These are phyloP conservation scores for Didymella sp. DNA, from an alignment of 2,329 filamentous ascomycete species.

Conservation along the genomic window DNA sequence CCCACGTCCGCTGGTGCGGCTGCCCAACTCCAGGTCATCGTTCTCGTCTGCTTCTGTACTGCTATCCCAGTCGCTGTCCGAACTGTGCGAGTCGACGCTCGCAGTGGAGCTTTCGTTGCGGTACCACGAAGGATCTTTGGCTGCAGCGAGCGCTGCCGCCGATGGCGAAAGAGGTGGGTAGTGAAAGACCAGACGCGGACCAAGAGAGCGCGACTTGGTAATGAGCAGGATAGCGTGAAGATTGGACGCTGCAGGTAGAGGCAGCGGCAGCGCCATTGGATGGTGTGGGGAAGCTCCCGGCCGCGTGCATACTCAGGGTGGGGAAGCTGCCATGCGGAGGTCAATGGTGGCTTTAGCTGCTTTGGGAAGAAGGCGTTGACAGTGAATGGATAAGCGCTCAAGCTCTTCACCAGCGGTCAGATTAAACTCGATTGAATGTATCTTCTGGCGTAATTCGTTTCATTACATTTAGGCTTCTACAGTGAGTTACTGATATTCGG, in stretches of 20 bases:
- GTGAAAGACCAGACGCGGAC: conserved; percentile 52
- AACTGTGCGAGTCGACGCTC: conserved; percentile 43
- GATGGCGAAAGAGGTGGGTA: conserved; percentile 51
- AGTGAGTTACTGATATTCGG: no score
- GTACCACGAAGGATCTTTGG: conserved; percentile 48
- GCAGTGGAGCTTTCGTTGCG: conserved; percentile 47
- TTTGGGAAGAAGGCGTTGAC: background rate
- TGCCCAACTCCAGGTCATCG: conserved; percentile 45
- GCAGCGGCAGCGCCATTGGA: conserved; percentile 42
- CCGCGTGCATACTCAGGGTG: conserved; percentile 2
- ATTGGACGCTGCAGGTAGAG: conserved; percentile 40
- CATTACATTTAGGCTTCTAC: no score
- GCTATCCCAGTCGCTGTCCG: conserved; percentile 49
- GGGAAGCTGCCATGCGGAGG: conserved; percentile 20
- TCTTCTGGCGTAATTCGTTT: no score
- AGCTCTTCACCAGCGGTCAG: no score
- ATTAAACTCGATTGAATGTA: no score
- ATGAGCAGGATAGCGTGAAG: conserved; percentile 53
- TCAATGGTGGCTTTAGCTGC: conserved; percentile 30
- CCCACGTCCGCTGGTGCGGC: conserved; percentile 45
- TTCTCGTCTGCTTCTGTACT: conserved; percentile 43
- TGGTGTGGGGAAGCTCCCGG: conserved; percentile 11
- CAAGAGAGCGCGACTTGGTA: conserved; percentile 49
- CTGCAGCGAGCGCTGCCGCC: conserved; percentile 43
- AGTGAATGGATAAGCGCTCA: background rate